phyloP scores from a whole-genome alignment of 352 stramenopile species.

The Thalassiosira ordinaria region DNA sequence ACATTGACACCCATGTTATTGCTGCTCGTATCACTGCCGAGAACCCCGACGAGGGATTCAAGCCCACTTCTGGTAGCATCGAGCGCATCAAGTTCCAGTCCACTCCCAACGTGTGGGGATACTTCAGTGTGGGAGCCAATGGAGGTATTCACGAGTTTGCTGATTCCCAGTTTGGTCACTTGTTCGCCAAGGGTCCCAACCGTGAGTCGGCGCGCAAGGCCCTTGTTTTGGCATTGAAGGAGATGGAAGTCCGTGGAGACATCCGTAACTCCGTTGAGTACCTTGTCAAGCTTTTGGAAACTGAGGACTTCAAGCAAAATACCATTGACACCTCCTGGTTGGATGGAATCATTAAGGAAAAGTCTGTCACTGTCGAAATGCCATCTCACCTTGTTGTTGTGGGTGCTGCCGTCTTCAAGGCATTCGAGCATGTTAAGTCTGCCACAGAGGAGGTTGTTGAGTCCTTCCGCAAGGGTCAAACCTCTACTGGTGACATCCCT shows the following conservation, averaged over 20 bases:
- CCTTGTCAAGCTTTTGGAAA: conserved; percentile 99
- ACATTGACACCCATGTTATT: conserved; percentile 93
- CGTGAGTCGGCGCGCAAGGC: conserved; percentile 97
- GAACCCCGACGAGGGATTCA: conserved; percentile 99
- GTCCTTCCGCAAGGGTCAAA: conserved; percentile 83
- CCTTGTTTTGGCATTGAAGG: conserved; percentile 98
- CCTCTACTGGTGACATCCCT: conserved; percentile 73
- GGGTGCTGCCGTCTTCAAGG: conserved; percentile 82
- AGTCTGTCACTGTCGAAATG: conserved; percentile 82
- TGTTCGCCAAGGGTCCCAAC: conserved; percentile 97
- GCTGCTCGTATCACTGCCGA: conserved; percentile 99
- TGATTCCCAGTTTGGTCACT: conserved; percentile 99
- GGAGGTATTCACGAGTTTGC: conserved; percentile 99
- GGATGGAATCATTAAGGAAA: conserved; percentile 97
- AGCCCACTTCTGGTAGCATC: conserved; percentile 97
- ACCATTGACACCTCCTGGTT: conserved; percentile 99
- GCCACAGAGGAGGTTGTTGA: conserved; percentile 74
- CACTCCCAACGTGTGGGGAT: conserved; percentile 99
- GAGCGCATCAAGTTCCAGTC: conserved; percentile 99
- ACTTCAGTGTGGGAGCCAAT: conserved; percentile 99
- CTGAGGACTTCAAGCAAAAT: conserved; percentile 98
- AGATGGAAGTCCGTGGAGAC: conserved; percentile 96
- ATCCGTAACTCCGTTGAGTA: conserved; percentile 99
- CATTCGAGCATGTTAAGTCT: conserved; percentile 80
- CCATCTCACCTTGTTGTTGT: conserved; percentile 82